Percentiles rank a stretch among this genome's conserved stretches.
Conservation (phyloP, 208 protist species). For the Leishmania gerbilli region DNA sequence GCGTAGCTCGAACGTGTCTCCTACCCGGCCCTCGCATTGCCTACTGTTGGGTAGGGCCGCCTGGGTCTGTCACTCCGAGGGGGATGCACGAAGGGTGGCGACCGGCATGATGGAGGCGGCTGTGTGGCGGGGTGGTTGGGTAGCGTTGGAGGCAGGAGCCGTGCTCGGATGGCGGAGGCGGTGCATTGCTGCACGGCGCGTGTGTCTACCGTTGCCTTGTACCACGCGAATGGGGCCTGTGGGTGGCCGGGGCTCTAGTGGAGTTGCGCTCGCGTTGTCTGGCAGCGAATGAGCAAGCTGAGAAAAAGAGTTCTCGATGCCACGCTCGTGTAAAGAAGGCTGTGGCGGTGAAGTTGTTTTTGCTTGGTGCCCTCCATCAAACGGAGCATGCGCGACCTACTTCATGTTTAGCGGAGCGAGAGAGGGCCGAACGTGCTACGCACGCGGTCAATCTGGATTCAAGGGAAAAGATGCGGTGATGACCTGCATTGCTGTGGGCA, state of each 20-base stretch:
- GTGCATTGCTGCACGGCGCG: background rate
- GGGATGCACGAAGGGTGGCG: background rate
- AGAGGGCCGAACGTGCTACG: background rate
- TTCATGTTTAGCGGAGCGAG: background rate
- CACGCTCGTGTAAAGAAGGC: background rate
- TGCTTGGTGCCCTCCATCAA: background rate
- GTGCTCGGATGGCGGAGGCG: background rate
- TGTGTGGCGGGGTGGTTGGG: background rate
- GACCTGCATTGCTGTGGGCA: background rate
- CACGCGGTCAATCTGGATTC: background rate
- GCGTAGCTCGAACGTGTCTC: background rate
- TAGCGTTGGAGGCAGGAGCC: background rate
- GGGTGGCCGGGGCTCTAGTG: background rate
- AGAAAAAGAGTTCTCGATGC: background rate
- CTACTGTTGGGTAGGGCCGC: background rate
- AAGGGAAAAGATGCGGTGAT: background rate
- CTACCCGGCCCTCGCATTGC: background rate
- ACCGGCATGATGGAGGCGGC: background rate
- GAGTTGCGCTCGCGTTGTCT: background rate
- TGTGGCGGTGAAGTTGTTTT: background rate
- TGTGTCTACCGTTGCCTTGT: background rate
- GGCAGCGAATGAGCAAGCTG: background rate
- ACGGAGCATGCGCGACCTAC: background rate
- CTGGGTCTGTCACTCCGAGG: too few species aligned
- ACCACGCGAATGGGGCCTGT: background rate